A percentile compares a stretch with the other conserved stretches of the same genome.
These are phyloP conservation scores for Onygenales sp. DNA, from an alignment of 2,329 filamentous ascomycete species.

Conservation along the genomic window DNA sequence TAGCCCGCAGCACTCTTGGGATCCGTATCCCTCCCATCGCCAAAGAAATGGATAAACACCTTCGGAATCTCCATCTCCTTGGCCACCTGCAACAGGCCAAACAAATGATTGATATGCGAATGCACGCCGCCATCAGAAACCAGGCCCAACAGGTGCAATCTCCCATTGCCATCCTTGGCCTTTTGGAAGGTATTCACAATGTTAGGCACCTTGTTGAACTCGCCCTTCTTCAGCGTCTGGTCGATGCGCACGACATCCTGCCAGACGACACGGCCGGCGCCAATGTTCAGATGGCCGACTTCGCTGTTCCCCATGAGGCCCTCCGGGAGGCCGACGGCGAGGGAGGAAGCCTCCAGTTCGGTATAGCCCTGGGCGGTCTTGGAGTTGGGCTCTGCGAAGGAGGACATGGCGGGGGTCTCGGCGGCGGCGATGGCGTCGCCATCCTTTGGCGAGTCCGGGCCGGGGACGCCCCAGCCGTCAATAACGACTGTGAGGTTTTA, in stretches of 20 bases:
- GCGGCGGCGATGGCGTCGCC: slow-evolving; percentile 94
- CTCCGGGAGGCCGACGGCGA: slow-evolving; percentile 90
- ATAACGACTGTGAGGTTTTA: slow-evolving; percentile 67
- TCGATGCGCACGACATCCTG: slow-evolving; percentile 97
- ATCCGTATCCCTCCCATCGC: slow-evolving; percentile 94
- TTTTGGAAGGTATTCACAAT: slow-evolving; percentile 68
- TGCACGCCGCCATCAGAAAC: slow-evolving; percentile 95
- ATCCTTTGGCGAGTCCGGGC: slow-evolving; percentile 68
- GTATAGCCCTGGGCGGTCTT: slow-evolving; percentile 76
- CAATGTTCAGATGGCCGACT: slow-evolving; percentile 97
- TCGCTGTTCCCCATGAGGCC: slow-evolving; percentile 99
- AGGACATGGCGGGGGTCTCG: slow-evolving; percentile 90
- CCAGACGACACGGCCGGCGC: slow-evolving; percentile 94
- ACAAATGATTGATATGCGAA: slow-evolving; percentile 88
- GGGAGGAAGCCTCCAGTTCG: slow-evolving; percentile 88
- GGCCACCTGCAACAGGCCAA: slow-evolving; percentile 77
- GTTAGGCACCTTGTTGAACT: slow-evolving; percentile 66
- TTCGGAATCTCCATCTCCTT: slow-evolving; percentile 80
- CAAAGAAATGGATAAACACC: slow-evolving; percentile 98
- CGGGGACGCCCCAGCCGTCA: slow-evolving; percentile 93
- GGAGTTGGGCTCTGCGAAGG: slow-evolving; percentile 57
- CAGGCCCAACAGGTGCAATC: slow-evolving; percentile 84
- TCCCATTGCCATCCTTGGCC: slow-evolving; percentile 80
- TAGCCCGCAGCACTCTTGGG: slow-evolving; percentile 86
- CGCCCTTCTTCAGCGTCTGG: slow-evolving; percentile 75